Evolutionary conservation across 2,329 filamentous ascomycete genomes (phyloP).

Genomic region (Phialemoniopsis sp.): DNA sequence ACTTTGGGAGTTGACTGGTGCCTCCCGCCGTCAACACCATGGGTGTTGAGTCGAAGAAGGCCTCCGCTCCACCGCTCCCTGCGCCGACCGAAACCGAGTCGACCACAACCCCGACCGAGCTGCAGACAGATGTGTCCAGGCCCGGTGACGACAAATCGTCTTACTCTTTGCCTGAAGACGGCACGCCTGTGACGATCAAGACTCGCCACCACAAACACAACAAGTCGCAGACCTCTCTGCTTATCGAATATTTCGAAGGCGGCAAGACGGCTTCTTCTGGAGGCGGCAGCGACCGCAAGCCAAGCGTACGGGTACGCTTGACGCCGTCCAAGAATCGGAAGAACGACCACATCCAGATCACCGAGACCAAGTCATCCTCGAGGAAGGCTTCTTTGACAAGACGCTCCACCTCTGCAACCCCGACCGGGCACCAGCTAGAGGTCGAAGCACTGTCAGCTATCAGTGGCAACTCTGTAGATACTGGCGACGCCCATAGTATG

Average conservation of each 20-base stretch:
- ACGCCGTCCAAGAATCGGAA: constrained; percentile 70
- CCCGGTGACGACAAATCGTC: constrained; percentile 67
- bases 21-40: constrained; percentile 9
- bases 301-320: constrained; percentile 75
- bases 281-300: constrained; percentile 61
- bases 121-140: constrained; percentile 65
- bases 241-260: constrained; percentile 94
- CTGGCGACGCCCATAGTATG: constrained; percentile 62
- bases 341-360: constrained; percentile 82
- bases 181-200: constrained; percentile 86
- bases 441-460: constrained; percentile 30
- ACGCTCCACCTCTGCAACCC: constrained; percentile 26
- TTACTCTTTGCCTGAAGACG: constrained; percentile 80
- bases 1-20: constrained; percentile 2
- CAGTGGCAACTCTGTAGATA: constrained; percentile 24
- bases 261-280: constrained; percentile 55
- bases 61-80: constrained; percentile 60
- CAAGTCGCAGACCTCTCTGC: constrained; percentile 79
- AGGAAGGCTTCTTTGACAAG: constrained; percentile 59
- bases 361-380: constrained; percentile 64
- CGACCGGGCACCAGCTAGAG: constrained; percentile 27
- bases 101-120: constrained; percentile 56
- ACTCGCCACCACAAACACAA: constrained; percentile 60
- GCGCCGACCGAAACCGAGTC: constrained; percentile 71
- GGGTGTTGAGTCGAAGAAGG: constrained; percentile 44